Evolutionary conservation across 495 filamentous ascomycete genomes (phyloP).

Genomic region (Talaromyces trachyspermus): DNA sequence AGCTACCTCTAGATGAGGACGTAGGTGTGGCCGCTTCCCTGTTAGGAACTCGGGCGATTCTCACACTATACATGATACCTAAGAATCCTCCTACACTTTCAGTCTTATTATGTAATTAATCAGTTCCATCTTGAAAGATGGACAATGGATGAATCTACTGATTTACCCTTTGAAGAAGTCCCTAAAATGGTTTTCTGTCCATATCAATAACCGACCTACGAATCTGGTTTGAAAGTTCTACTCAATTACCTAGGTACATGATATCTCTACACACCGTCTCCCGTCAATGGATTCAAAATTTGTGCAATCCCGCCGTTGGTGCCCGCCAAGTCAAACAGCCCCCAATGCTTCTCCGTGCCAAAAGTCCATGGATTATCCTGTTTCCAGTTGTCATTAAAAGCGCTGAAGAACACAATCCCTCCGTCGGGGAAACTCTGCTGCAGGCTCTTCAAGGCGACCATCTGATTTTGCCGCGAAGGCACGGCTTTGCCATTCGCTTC

Average conservation of each 20-base stretch:
- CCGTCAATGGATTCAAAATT: background rate
- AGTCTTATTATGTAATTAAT: too few relatives aligned
- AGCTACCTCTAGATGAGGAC: background rate
- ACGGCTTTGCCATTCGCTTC: slow-evolving; percentile 55
- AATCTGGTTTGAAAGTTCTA: too few relatives aligned
- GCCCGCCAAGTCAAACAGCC: slow-evolving; percentile 30
- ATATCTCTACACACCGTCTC: background rate
- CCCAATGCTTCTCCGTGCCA: slow-evolving; percentile 68
- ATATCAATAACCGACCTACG: too few relatives aligned
- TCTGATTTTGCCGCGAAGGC: slow-evolving; percentile 56
- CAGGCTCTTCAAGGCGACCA: slow-evolving; percentile 55
- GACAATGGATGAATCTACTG: too few relatives aligned
- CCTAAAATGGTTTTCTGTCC: too few relatives aligned
- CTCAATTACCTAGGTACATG: too few relatives aligned
- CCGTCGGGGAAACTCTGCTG: slow-evolving; percentile 40
- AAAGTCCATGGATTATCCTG: slow-evolving; percentile 54
- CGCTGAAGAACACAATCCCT: slow-evolving; percentile 59
- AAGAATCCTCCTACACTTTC: too few relatives aligned
- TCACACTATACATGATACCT: background rate
- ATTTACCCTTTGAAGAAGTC: too few relatives aligned
- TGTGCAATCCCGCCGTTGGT: background rate
- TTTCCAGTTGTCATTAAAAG: slow-evolving; percentile 78
- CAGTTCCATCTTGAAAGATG: too few relatives aligned
- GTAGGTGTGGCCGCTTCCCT: background rate
- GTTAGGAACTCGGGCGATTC: background rate